phyloP scores from a whole-genome alignment of 352 stramenopile genomes.

The Phytophthora rubi region DNA sequence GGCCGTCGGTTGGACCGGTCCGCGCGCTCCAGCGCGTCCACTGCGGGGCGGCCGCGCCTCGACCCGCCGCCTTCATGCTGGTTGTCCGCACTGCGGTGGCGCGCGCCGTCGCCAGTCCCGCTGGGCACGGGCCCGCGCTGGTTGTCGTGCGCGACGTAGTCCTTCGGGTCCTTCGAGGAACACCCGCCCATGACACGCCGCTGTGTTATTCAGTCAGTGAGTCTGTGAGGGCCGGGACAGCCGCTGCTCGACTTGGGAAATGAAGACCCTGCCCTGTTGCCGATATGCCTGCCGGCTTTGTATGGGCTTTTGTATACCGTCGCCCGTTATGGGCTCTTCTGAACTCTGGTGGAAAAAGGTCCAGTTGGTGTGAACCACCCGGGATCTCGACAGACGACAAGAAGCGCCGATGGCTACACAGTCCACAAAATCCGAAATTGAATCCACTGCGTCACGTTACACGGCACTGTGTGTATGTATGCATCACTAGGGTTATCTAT shows the following conservation, averaged over 20 bases:
- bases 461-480: conserved; percentile 1
- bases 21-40: conserved; percentile 10
- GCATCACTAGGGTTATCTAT: background rate
- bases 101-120: background rate
- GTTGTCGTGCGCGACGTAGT: conserved; percentile 25
- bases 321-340: conserved; percentile 21
- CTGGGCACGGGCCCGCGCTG: conserved; percentile 8
- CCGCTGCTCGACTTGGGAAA: conserved; percentile 29
- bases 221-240: conserved; percentile 8
- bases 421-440: conserved; percentile 22
- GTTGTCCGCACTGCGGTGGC: conserved; percentile 12
- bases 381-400: background rate
- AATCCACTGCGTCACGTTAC: conserved; percentile 21
- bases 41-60: conserved; percentile 2
- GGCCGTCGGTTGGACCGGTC: conserved; percentile 20
- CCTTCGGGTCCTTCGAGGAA: conserved; percentile 48
- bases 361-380: conserved; percentile 16
- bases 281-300: conserved; percentile 1
- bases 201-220: background rate
- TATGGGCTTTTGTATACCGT: conserved; percentile 18
- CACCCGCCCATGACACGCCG: conserved; percentile 46
- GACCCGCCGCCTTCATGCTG: conserved; percentile 6
- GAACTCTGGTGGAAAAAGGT: conserved; percentile 21
- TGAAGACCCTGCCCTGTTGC: conserved; percentile 13
- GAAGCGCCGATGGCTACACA: conserved; percentile 24